Evolutionary conservation across 2,329 filamentous ascomycete species (phyloP), one percentile per base, ranked within the genome.

Genomic region (Fusarium albidum): DNA sequence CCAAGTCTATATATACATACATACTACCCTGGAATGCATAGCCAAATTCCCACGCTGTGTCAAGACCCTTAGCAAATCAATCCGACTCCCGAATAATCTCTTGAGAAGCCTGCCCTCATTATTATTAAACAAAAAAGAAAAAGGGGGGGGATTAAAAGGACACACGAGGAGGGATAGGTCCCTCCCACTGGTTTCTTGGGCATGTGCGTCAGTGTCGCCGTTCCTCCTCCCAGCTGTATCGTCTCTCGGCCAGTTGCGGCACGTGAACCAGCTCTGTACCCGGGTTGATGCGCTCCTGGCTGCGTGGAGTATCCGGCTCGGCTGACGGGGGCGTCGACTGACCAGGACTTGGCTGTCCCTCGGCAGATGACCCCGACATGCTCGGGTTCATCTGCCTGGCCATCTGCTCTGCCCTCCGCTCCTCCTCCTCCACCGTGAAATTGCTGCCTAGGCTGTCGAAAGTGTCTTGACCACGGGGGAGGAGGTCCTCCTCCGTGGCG

Each of bases 361-460:
- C 28, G 14, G 43, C 7, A 6, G n/a, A 28, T 21, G 32, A 27
- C 25, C 32, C 40, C 28, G 40, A 48, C 18, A 53, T 41, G 12
- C 57, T 61, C 15, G 59, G 28, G 13, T 63, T 65, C 8, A 58
- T 54, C 17, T 70, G 67, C 10, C 63, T 58, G 9, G 65, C 61
- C 33, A 70, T 49, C 45, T 70, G 69, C 31, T 68, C 66, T 27
- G 63, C 65, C 11, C 70, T 61, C 21, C 34, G 44, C 7, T 69
- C 67, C 53, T 80, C 78, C 55, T 85, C 80, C 18, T 84, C 79
- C 9, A 82, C 77, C 0, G 82, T 85, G 59, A 77, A 85, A 51
- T 85, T 83, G 65, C 82, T 85, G 15, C 82, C 82, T 8, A 85
- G 66, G 3, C 81, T 84, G 50, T 78, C 76, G 27, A 70, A 42